Evolutionary conservation across 805 yeast genomes (phyloP).

Genomic region (Monosporozyma aerobia): DNA sequence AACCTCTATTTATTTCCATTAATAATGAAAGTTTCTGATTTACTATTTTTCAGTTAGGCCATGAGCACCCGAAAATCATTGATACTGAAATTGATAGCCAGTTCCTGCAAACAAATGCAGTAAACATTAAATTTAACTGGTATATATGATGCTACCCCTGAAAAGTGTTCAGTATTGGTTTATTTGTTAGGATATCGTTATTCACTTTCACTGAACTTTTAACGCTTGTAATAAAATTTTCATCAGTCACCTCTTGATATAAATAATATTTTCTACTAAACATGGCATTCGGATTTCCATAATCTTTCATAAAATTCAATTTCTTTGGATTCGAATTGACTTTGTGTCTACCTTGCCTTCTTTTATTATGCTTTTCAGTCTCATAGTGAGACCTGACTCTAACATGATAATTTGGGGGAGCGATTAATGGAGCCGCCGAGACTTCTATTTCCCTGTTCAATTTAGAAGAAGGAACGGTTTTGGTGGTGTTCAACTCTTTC

Average conservation of each 20-base stretch:
- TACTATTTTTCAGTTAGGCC: no score
- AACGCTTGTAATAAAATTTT: background rate
- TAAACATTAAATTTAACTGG: no score
- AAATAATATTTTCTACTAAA: background rate
- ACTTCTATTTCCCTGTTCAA: no score
- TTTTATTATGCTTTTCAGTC: background rate
- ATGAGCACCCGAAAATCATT: no score
- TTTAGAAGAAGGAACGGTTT: background rate
- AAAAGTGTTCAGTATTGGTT: no score
- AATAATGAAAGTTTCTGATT: no score
- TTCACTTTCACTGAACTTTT: no score
- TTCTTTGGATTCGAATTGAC: background rate
- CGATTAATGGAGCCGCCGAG: background rate
- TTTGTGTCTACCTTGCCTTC: background rate
- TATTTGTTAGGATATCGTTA: no score
- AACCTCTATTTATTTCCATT: no score
- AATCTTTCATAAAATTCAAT: background rate
- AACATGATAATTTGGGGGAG: background rate
- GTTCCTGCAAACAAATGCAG: no score
- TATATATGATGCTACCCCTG: no score
- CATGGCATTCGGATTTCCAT: background rate
- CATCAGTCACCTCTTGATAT: background rate
- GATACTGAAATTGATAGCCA: no score
- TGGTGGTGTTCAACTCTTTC: background rate
- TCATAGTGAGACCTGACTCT: background rate